These are phyloP conservation scores for Coemansia sp. DNA, from an alignment of 192 early-diverging fungal species.

Conservation along the genomic window DNA sequence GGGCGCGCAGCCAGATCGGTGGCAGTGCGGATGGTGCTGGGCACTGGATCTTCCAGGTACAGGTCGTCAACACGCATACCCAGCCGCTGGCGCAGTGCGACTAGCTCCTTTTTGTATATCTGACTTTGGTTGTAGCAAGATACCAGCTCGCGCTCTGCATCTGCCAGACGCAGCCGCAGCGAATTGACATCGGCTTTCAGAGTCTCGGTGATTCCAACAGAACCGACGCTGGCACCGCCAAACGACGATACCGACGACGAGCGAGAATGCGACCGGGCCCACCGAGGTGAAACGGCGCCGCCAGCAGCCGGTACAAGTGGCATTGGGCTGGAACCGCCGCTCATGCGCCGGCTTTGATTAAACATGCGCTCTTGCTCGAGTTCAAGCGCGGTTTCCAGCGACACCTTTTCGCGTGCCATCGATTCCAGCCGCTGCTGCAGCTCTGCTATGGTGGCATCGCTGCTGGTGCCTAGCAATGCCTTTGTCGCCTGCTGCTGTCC, in stretches of 20 bases:
- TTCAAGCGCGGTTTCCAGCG: conserved; percentile 86
- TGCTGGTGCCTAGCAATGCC: conserved; percentile 12
- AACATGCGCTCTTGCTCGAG: conserved; percentile 92
- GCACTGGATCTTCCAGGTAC: conserved; percentile 52
- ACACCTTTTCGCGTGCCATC: conserved; percentile 86
- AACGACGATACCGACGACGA: conserved; percentile 54
- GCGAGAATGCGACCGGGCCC: conserved; percentile 45
- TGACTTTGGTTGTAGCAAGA: conserved; percentile 55
- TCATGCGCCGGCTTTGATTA: conserved; percentile 66
- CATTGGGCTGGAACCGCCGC: conserved; percentile 70
- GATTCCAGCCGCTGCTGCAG: conserved; percentile 69
- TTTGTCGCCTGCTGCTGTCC: conserved; percentile 18
- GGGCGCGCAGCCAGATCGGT: conserved; percentile 28
- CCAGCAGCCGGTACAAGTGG: conserved; percentile 16
- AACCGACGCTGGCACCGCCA: conserved; percentile 35
- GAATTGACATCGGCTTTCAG: conserved; percentile 55
- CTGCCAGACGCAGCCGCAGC: conserved; percentile 50
- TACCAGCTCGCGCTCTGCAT: conserved; percentile 51
- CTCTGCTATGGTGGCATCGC: conserved; percentile 45
- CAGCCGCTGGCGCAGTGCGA: conserved; percentile 50
- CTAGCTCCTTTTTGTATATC: conserved; percentile 56
- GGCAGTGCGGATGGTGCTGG: conserved; percentile 31
- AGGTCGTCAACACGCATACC: conserved; percentile 54
- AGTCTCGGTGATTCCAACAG: conserved; percentile 50
- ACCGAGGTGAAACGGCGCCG: conserved; percentile 45